phyloP scores from a whole-genome alignment of 2,329 filamentous ascomycete species.

The Dactylonectria estremocensis region DNA sequence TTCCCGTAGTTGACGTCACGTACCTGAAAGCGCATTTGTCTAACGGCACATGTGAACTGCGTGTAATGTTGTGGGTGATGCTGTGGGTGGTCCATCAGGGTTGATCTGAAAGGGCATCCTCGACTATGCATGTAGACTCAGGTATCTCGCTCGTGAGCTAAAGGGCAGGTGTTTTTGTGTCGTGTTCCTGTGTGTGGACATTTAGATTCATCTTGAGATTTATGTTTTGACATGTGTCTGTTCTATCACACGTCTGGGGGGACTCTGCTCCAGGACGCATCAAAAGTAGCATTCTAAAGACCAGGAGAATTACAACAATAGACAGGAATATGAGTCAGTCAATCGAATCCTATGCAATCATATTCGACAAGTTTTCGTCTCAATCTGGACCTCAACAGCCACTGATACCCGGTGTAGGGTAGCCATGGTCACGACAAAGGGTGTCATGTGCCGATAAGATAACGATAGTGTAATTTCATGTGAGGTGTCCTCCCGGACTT shows the following conservation, averaged over 20 bases:
- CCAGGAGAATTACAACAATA: background rate
- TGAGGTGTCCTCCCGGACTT: conserved; percentile 52
- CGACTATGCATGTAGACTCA: background rate
- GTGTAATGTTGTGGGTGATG: conserved; percentile 1
- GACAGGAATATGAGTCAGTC: background rate
- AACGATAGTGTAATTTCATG: conserved; percentile 39
- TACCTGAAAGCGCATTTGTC: conserved; percentile 1
- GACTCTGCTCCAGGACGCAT: too few species aligned
- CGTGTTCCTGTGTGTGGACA: too few species aligned
- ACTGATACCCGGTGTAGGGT: conserved; percentile 35
- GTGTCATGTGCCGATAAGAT: conserved; percentile 57
- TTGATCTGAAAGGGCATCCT: background rate
- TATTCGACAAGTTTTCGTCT: background rate
- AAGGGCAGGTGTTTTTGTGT: too few species aligned
- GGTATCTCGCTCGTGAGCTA: too few species aligned
- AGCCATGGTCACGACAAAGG: conserved; percentile 30
- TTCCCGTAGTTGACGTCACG: conserved; percentile 21
- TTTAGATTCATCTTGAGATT: too few species aligned
- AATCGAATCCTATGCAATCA: background rate
- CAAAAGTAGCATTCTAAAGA: background rate
- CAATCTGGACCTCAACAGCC: too few species aligned
- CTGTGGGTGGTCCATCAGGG: conserved; percentile 6
- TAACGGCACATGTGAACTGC: background rate
- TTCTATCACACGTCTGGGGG: too few species aligned
- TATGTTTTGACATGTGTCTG: too few species aligned